phyloP scores from a whole-genome alignment of 768 basidiomycete species.

The Hygrocybe punicea region DNA sequence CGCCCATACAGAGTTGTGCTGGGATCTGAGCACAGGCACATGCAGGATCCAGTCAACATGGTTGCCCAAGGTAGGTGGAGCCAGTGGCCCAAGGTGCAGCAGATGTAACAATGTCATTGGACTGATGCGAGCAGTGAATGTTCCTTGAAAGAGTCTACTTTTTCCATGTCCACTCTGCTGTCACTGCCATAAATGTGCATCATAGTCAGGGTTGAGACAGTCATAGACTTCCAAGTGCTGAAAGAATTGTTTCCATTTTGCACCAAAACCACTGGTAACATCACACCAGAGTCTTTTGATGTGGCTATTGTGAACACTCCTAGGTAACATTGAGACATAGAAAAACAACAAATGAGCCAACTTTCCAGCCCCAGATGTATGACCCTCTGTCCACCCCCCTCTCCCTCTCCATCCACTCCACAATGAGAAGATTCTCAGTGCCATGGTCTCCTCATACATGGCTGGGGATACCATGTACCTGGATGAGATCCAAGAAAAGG shows the following conservation, averaged over 20 bases:
- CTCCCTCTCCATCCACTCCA: constrained; percentile 26
- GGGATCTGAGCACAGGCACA: constrained; percentile 50
- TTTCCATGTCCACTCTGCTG: not conserved
- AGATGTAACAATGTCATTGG: too few relatives aligned
- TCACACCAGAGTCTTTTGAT: constrained; percentile 42
- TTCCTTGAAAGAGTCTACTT: too few relatives aligned
- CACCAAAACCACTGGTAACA: constrained; percentile 32
- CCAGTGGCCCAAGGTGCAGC: too few relatives aligned
- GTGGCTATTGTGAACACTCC: constrained; percentile 40
- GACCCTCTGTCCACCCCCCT: constrained; percentile 26
- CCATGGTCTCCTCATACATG: constrained; percentile 34
- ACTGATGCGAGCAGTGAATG: too few relatives aligned
- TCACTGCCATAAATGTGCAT: constrained; percentile 38
- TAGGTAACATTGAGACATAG: constrained; percentile 9
- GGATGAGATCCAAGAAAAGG: constrained; percentile 28
- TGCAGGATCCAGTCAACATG: too few relatives aligned
- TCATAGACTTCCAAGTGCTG: constrained; percentile 28
- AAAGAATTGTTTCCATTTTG: constrained; percentile 42
- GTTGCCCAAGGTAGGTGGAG: too few relatives aligned
- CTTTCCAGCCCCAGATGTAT: constrained; percentile 39
- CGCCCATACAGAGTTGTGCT: constrained; percentile 54
- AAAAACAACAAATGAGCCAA: not conserved
- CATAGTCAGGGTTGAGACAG: constrained; percentile 23
- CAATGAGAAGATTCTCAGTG: constrained; percentile 33
- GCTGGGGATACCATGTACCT: constrained; percentile 31